Conservation (phyloP, 371 early-diverging fungal genomes). For the Mucor irregularis region DNA sequence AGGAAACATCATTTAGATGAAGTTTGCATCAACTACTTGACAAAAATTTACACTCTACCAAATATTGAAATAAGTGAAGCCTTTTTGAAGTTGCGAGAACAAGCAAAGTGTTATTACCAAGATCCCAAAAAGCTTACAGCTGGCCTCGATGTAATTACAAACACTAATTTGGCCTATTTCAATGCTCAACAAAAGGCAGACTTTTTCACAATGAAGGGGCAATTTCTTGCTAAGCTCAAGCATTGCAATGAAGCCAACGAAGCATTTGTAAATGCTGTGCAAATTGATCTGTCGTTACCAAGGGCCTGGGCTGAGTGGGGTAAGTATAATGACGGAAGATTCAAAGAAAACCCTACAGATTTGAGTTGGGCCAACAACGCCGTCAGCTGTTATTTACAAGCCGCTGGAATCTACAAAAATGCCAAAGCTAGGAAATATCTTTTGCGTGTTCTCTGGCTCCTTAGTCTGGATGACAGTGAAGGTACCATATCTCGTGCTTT, state of each 20-base stretch:
- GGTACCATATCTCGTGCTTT: slow-evolving; percentile 79
- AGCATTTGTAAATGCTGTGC: slow-evolving; percentile 91
- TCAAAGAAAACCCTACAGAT: slow-evolving; percentile 80
- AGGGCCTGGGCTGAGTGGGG: slow-evolving; percentile 99
- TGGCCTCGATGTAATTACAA: slow-evolving; percentile 98
- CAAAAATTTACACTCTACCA: slow-evolving; percentile 97
- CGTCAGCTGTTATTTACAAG: slow-evolving; percentile 96
- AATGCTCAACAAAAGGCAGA: slow-evolving; percentile 93
- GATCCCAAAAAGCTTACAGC: slow-evolving; percentile 81
- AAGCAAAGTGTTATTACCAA: slow-evolving; percentile 96
- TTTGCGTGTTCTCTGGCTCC: slow-evolving; percentile 92
- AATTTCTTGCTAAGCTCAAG: slow-evolving; percentile 86
- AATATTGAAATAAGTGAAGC: slow-evolving; percentile 99
- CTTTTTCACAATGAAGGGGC: slow-evolving; percentile 95
- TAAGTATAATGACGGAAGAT: slow-evolving; percentile 88
- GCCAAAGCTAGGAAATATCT: slow-evolving; percentile 88
- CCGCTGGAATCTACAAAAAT: slow-evolving; percentile 87
- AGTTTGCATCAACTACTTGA: slow-evolving; percentile 91
- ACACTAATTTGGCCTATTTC: slow-evolving; percentile 97
- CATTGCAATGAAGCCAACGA: slow-evolving; percentile 91
- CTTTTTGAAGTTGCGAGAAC: slow-evolving; percentile 95
- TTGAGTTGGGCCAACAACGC: slow-evolving; percentile 87
- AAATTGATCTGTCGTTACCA: slow-evolving; percentile 86
- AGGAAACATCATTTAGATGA: slow-evolving; percentile 92
- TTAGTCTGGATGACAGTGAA: slow-evolving; percentile 84